phyloP scores from a whole-genome alignment of 192 early-diverging fungal genomes.

The Coemansia sp. region DNA sequence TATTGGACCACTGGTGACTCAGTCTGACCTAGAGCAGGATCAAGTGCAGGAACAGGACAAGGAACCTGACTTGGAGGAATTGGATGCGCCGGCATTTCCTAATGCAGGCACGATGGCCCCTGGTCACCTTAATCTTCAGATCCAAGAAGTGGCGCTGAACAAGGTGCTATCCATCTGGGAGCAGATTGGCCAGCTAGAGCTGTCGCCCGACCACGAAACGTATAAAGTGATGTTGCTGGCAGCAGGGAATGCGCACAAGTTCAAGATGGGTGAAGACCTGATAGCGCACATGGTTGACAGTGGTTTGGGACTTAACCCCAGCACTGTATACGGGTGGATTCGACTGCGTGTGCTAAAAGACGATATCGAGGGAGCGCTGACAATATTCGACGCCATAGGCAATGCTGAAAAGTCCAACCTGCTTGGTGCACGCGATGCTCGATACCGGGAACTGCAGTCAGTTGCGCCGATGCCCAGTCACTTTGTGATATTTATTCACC shows the following conservation, averaged over 20 bases:
- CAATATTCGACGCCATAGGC: slow-evolving; percentile 22
- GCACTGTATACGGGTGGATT: slow-evolving; percentile 27
- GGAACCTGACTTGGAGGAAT: neutral
- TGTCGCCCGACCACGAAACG: slow-evolving; percentile 6
- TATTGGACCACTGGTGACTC: neutral
- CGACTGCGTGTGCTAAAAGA: slow-evolving; percentile 10
- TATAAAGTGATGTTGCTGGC: slow-evolving; percentile 20
- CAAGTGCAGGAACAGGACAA: neutral
- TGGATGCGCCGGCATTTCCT: neutral
- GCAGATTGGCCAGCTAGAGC: slow-evolving; percentile 17
- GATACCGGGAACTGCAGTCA: slow-evolving; percentile 16
- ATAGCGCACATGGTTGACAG: slow-evolving; percentile 12
- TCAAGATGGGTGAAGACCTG: slow-evolving; percentile 16
- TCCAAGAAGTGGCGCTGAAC: neutral
- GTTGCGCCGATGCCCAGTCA: slow-evolving; percentile 8
- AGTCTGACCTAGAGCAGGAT: neutral
- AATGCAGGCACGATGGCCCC: neutral
- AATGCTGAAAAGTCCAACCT: slow-evolving; percentile 8
- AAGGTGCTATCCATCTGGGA: slow-evolving; percentile 28
- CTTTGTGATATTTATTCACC: slow-evolving; percentile 23
- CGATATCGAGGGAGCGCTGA: slow-evolving; percentile 21
- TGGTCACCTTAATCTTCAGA: neutral
- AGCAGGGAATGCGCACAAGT: slow-evolving; percentile 16
- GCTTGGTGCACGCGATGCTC: slow-evolving; percentile 1
- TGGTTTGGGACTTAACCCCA: slow-evolving; percentile 12